phyloP scores from a whole-genome alignment of 2,329 filamentous ascomycete genomes.

The Leptodontidium sp. region DNA sequence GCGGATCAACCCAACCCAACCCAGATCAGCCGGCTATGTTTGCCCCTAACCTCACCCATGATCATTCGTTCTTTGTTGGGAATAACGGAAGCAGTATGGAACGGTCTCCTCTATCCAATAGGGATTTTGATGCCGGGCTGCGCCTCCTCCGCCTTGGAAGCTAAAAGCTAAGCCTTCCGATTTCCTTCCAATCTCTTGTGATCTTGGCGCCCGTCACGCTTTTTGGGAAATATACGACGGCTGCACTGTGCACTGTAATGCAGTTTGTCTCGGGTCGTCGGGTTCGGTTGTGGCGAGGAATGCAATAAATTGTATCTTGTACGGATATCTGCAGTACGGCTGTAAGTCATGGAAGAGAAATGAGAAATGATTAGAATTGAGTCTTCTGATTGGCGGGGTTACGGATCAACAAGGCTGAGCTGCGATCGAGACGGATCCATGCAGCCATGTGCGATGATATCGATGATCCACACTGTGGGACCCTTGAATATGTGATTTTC shows the following conservation, averaged over 20 bases:
- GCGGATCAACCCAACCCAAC: background rate
- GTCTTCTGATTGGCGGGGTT: background rate
- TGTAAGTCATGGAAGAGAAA: too few species aligned
- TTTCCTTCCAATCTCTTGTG: background rate
- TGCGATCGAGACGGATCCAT: background rate
- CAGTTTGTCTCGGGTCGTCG: background rate
- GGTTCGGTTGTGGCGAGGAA: background rate
- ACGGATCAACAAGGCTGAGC: background rate
- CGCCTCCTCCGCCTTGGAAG: conserved; percentile 18
- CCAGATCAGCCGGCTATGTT: background rate
- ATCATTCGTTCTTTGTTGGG: conserved; percentile 9
- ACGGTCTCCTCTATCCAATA: background rate
- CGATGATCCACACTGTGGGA: background rate
- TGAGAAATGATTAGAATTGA: background rate
- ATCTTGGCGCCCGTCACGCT: conserved; percentile 12
- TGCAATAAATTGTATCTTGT: too few species aligned
- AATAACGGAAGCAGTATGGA: background rate
- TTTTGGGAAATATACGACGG: conserved; percentile 12
- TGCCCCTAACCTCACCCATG: background rate
- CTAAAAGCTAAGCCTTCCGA: conserved; percentile 16
- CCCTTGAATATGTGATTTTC: background rate
- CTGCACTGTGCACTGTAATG: background rate
- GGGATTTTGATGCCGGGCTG: background rate
- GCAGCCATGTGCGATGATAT: conserved; percentile 12
- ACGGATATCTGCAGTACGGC: too few species aligned